These are phyloP conservation scores for Dothiorella sarmentorum DNA, from an alignment of 2,329 filamentous ascomycete species.

Conservation along the genomic window DNA sequence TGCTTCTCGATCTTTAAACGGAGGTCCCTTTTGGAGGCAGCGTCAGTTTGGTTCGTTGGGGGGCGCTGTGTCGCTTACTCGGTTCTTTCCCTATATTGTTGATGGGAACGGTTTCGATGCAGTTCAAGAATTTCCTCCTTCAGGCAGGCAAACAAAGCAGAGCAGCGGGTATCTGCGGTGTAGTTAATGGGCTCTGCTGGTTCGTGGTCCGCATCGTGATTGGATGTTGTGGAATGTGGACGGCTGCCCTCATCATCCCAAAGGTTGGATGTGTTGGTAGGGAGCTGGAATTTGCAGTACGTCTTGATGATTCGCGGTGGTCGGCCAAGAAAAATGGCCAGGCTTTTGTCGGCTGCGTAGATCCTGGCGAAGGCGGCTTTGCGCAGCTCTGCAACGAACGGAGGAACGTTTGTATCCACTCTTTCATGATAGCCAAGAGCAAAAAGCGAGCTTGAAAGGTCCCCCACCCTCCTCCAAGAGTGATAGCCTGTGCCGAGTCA, in stretches of 20 bases:
- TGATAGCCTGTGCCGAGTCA: conserved; percentile 38
- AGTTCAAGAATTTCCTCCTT: conserved; percentile 20
- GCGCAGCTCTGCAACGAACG: conserved; percentile 42
- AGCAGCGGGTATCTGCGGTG: conserved; percentile 16
- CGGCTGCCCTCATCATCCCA: not conserved
- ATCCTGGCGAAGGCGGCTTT: conserved; percentile 41
- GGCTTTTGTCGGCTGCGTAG: conserved; percentile 47
- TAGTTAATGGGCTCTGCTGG: conserved; percentile 12
- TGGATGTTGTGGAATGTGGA: not conserved
- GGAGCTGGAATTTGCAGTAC: conserved; percentile 38
- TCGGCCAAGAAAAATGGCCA: conserved; percentile 49
- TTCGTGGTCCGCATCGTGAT: conserved; percentile 19
- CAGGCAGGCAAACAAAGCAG: conserved; percentile 16
- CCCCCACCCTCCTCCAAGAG: conserved; percentile 48
- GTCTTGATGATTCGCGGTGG: conserved; percentile 45
- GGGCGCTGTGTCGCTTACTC: conserved; percentile 11
- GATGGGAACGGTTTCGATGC: not conserved
- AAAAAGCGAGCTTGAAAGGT: conserved; percentile 46
- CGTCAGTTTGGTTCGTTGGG: conserved; percentile 11
- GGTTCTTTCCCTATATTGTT: conserved; percentile 4
- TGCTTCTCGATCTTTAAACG: conserved; percentile 18
- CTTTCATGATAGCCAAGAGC: conserved; percentile 49
- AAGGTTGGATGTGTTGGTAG: not conserved
- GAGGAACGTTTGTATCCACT: conserved; percentile 27
- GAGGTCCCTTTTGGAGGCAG: not conserved